These are phyloP conservation scores for Trypanosomatidae sp. DNA, from an alignment of 208 protist species.

Conservation along the genomic window DNA sequence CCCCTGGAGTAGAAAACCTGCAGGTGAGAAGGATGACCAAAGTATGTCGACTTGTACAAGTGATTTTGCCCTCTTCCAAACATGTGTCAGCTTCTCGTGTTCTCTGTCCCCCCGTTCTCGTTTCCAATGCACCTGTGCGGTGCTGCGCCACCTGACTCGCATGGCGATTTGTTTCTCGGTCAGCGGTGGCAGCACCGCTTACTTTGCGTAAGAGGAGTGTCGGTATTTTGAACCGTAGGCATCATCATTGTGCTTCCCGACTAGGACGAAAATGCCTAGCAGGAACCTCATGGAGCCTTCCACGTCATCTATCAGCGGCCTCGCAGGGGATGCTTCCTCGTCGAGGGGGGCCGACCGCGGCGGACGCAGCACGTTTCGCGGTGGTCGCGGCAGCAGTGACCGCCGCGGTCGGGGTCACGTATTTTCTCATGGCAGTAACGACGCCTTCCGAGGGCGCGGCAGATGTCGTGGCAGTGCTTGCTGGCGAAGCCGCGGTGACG, in stretches of 20 bases:
- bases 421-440: too few relatives aligned
- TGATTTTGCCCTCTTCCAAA: neutral
- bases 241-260: neutral
- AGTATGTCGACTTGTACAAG: neutral
- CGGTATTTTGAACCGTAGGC: neutral
- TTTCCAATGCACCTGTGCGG: neutral
- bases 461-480: slow-evolving; percentile 5
- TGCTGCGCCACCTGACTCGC: neutral
- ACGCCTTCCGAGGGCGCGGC: neutral
- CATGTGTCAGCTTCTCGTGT: neutral
- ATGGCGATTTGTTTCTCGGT: neutral
- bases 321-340: neutral
- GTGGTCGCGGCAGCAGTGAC: neutral
- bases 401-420: neutral
- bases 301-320: neutral
- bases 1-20: neutral
- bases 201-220: neutral
- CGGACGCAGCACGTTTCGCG: neutral
- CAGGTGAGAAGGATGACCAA: neutral
- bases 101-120: neutral
- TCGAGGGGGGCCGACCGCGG: neutral
- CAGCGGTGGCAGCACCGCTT: neutral
- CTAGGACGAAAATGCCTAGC: neutral
- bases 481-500: neutral
- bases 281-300: neutral